A percentile compares a stretch with the other conserved stretches of the same genome.
These are phyloP conservation scores for Phtheirospermum japonicum DNA, from an alignment of 257 asterid genomes.

Conservation along the genomic window DNA sequence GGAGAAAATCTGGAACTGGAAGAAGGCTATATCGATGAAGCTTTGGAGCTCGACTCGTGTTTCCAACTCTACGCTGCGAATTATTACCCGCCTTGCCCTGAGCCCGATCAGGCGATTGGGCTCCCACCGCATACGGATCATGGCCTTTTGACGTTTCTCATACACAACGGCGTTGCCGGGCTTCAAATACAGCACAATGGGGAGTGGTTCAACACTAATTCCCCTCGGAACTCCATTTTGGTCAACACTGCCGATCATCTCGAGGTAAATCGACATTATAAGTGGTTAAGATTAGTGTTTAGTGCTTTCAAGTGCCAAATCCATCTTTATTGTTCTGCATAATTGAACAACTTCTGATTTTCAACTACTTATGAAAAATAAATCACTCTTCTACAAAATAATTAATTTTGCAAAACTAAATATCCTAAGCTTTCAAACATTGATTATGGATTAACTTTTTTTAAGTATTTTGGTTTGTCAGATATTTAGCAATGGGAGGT, in stretches of 20 bases:
- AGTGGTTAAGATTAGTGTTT: too few species aligned
- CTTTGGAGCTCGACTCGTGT: conserved; percentile 32
- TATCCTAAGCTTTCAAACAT: too few species aligned
- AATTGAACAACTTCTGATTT: too few species aligned
- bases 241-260: conserved; percentile 51
- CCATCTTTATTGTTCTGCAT: too few species aligned
- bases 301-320: too few species aligned
- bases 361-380: too few species aligned
- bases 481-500: conserved; percentile 43
- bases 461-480: not conserved
- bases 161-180: conserved; percentile 42
- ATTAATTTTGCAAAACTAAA: too few species aligned
- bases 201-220: conserved; percentile 40
- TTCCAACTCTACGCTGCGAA: conserved; percentile 37
- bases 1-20: conserved; percentile 34
- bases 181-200: conserved; percentile 41
- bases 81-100: conserved; percentile 41
- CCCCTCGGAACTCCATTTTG: conserved; percentile 39
- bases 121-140: conserved; percentile 53
- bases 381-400: too few species aligned
- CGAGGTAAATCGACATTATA: conserved; percentile 37
- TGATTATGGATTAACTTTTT: too few species aligned
- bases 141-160: conserved; percentile 43
- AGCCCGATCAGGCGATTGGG: conserved; percentile 54
- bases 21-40: conserved; percentile 27